Base-by-base conservation (phyloP, 345 rosid species). In the Leavenworthia alabamica region DNA sequence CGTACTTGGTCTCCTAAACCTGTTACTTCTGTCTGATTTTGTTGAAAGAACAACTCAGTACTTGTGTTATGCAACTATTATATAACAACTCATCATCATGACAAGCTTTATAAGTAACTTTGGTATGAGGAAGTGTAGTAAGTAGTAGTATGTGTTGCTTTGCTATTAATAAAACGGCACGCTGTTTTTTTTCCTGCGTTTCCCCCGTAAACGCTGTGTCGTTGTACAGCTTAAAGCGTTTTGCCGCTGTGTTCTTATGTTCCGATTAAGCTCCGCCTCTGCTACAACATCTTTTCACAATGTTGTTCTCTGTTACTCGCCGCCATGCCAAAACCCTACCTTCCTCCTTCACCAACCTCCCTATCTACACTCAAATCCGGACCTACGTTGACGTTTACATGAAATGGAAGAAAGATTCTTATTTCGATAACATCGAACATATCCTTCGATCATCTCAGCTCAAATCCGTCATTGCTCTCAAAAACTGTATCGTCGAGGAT, bases 401-500 rank as follows among this genome's bases (percentile, higher is more conserved):
- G 98, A 88, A 86, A 77, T 91, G 92, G 96, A 91, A 86, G 57
- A 85, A 77, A 73, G 96, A 92, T 62, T 65, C 72, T 0, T 89
- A 64, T 73, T 86, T 60, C 8, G 95, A 89, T 45, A 77, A 85
- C 19, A 76, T 92, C 31, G 85, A 84, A 62, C 87, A 81, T 68
- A 79, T 89, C 33, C 85, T 86, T 77, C 74, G 72, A 35, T 92
- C 95, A 1, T 9, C 60, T 1, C 85, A 81, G 68, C 93, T 92
- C 46, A 86, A 80, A 73, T 80, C 81, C 72, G 68, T 86, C 47
- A 12, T 79, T 64, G 77, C 78, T n/a, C 78, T 92, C 67, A 92
- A 89, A 26, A 83, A 89, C 74, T 54, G 82, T 52, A 77, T 89
- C 24, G 44, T 62, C 43, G 59, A 59, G 7, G 57, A 78, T 43